Evolutionary conservation across 2,329 filamentous ascomycete species (phyloP), one percentile per base, ranked within the genome.

Genomic region (Aotearoamyces nothofagi): DNA sequence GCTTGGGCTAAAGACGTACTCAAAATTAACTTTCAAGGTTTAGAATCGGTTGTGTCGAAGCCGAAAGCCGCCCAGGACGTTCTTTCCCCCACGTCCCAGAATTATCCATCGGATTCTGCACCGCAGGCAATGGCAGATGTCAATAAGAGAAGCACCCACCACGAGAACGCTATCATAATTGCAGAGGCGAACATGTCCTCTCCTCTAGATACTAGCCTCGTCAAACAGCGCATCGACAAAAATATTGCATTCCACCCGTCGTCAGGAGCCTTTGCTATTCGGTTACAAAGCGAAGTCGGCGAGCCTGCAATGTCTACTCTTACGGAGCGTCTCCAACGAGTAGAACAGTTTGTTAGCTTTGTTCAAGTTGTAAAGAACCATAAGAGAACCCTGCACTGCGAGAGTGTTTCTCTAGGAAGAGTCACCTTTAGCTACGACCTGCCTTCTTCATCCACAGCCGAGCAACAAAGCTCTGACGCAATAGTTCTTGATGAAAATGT

Each of bases 331-430:
- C 27, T 44, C 57, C 61, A 36, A 57, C 63, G 28, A 63, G 73
- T 90, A 33, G 70, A 79, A 42, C 68, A 76, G 12, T 61, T 90
- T 15, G 72, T 82, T 22, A 65, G 66, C 24, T 81, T 80, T 42
- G 59, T 83, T 15, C 65, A 72, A 24, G 70, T 75, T 2, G 66
- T 86, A 36, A 58, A 69, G 31, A 56, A 60, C 36, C 59, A 67
- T 39, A 56, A 58, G 26, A 60, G 59, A 10, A 59, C 63, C 29
- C 63, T 79, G 19, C 56, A 57, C 24, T 66, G 66, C 45, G 63
- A 74, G 39, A 56, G 63, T 22, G 61, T 77, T 31, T 70, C 66
- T 10, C 57, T 87, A 31, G 58, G 60, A 39, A 59, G 66, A 36
- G 63, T 90, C 5, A 56, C 65, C 3, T 83, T 90, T 47, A 67